Evolutionary conservation across 192 early-diverging fungal species (phyloP).

Genomic region (Umbelopsis sp.): DNA sequence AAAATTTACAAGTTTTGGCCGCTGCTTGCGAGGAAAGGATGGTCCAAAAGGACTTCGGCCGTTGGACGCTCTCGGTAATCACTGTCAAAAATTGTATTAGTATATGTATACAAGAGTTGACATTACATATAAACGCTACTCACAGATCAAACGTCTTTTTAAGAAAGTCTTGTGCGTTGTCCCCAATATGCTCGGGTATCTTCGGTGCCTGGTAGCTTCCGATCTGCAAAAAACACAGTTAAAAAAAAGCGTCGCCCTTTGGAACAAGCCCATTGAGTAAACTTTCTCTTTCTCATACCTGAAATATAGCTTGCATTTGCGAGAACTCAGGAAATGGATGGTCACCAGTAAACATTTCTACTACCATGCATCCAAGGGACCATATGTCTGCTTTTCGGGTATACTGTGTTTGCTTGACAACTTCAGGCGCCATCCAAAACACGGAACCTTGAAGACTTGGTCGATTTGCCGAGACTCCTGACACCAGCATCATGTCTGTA

Average conservation of each 20-base stretch:
- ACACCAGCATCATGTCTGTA: conserved; percentile 48
- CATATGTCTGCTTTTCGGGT: conserved; percentile 93
- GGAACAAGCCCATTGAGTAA: no score
- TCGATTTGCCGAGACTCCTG: conserved; percentile 49
- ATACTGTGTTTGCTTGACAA: conserved; percentile 91
- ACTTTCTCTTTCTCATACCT: conserved; percentile 48
- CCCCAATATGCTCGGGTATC: conserved; percentile 72
- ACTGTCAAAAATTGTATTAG: conserved; percentile 35
- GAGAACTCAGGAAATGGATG: conserved; percentile 88
- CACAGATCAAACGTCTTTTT: conserved; percentile 76
- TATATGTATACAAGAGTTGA: not conserved
- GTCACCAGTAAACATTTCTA: conserved; percentile 98
- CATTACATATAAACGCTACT: conserved; percentile 24
- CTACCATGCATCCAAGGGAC: conserved; percentile 91
- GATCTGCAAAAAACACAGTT: conserved; percentile 53
- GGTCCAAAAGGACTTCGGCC: conserved; percentile 71
- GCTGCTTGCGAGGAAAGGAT: conserved; percentile 62
- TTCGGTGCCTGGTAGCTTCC: conserved; percentile 83
- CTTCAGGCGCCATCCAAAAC: conserved; percentile 99
- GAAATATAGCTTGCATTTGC: conserved; percentile 83
- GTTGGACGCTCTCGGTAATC: conserved; percentile 80
- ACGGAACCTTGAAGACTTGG: conserved; percentile 94
- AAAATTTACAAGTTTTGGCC: conserved; percentile 14
- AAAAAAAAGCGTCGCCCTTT: not conserved
- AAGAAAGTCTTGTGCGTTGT: conserved; percentile 77